A percentile compares a stretch with the other conserved stretches of the same genome.
phyloP scores from a whole-genome alignment of 2,329 filamentous ascomycete species.

The Neocatenulostroma microsporum region DNA sequence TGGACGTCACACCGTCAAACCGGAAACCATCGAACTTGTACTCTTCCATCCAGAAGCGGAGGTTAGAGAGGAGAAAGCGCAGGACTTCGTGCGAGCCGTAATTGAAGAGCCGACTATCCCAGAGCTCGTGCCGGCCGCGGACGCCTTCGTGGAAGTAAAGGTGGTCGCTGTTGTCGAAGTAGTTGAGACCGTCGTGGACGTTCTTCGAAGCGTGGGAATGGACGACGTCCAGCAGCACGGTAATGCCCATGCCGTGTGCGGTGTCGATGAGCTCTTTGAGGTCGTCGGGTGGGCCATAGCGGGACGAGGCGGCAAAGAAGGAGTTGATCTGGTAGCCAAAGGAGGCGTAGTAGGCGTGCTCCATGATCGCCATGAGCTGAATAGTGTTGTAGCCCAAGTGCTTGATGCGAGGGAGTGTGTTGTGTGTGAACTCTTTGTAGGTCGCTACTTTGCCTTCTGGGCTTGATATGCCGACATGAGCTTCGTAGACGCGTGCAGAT shows the following conservation, averaged over 20 bases:
- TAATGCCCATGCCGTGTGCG: constrained; percentile 82
- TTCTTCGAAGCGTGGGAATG: constrained; percentile 99
- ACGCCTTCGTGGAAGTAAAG: constrained; percentile 87
- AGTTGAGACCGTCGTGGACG: constrained; percentile 85
- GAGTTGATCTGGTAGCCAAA: constrained; percentile 99
- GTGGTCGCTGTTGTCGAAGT: constrained; percentile 91
- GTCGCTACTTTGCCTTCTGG: constrained; percentile 81
- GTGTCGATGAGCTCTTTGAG: constrained; percentile 95
- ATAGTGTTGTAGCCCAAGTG: constrained; percentile 92
- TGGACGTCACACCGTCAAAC: constrained; percentile 96
- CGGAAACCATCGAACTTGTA: constrained; percentile 95
- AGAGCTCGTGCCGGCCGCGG: constrained; percentile 82
- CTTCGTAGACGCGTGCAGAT: constrained; percentile 91
- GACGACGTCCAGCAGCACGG: constrained; percentile 88
- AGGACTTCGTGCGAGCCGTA: constrained; percentile 91
- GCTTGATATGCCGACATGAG: constrained; percentile 95
- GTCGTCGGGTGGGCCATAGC: constrained; percentile 88
- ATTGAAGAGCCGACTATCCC: constrained; percentile 97
- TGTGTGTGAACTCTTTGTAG: constrained; percentile 94
- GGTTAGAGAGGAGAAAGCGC: constrained; percentile 89
- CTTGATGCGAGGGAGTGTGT: constrained; percentile 86
- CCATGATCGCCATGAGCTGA: constrained; percentile 98
- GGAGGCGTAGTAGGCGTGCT: constrained; percentile 98
- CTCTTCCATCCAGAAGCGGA: constrained; percentile 99
- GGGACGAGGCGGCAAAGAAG: constrained; percentile 95